phyloP scores from a whole-genome alignment of 371 early-diverging fungal species.

The Sanchytrium tribonematis region DNA sequence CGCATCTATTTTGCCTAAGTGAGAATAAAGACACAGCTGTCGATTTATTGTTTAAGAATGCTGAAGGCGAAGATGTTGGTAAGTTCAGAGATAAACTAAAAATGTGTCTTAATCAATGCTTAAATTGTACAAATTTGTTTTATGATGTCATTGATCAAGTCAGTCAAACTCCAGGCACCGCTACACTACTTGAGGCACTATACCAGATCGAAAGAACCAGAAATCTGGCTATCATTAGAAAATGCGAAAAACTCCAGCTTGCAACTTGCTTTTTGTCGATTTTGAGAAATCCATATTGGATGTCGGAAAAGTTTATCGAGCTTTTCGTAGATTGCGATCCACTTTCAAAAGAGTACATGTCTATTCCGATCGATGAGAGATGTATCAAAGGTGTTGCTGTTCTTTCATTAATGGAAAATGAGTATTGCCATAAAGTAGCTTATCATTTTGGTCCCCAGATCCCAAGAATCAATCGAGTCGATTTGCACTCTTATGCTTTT shows the following conservation, averaged over 20 bases:
- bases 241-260: neutral
- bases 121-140: neutral
- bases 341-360: neutral
- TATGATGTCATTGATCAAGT: neutral
- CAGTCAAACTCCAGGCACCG: neutral
- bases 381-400: neutral
- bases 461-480: too few relatives aligned
- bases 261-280: neutral
- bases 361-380: neutral
- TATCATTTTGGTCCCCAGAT: too few relatives aligned
- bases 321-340: neutral
- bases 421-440: neutral
- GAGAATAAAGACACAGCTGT: neutral
- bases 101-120: neutral
- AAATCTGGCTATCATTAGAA: neutral
- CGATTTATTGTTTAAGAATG: neutral
- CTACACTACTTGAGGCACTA: neutral
- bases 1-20: neutral
- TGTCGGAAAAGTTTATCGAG: neutral
- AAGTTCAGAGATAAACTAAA: neutral
- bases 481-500: too few relatives aligned
- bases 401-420: neutral
- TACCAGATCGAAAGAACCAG: neutral
- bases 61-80: neutral
- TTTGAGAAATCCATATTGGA: neutral